These are phyloP conservation scores for Tripterygium wilfordii DNA, from an alignment of 177 flowering plant species.

Conservation along the genomic window DNA sequence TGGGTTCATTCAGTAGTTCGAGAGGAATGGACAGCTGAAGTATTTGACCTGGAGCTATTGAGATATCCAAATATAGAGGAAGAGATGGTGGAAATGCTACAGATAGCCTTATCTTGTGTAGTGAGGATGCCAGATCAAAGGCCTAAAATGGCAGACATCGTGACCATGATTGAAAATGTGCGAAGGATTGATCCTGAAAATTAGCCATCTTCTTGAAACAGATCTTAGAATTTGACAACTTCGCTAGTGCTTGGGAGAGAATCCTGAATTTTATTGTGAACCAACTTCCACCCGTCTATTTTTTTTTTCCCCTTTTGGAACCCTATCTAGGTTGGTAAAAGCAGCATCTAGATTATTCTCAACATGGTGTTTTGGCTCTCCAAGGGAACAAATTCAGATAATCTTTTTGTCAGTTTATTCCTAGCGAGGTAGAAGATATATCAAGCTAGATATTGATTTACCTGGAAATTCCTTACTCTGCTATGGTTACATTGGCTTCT, in stretches of 20 bases:
- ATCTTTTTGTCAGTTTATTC: constrained; percentile 3
- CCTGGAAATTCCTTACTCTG: too few species aligned
- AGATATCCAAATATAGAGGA: constrained; percentile 85
- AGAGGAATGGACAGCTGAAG: constrained; percentile 99
- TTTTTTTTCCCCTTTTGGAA: neutral
- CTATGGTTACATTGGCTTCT: too few species aligned
- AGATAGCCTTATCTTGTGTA: constrained; percentile 85
- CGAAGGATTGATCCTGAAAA: constrained; percentile 32
- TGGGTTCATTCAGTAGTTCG: constrained; percentile 98
- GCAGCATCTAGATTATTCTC: too few species aligned
- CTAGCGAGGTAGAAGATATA: neutral
- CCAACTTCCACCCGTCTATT: constrained; percentile 3
- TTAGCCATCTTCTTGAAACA: constrained; percentile 32
- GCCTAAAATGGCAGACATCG: constrained; percentile 77
- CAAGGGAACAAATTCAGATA: neutral
- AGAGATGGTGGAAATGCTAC: constrained; percentile 92
- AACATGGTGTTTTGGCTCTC: constrained; percentile 1
- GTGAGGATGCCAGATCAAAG: constrained; percentile 74
- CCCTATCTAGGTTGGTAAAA: neutral
- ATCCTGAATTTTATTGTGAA: constrained; percentile 6
- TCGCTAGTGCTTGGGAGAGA: constrained; percentile 12
- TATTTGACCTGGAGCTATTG: constrained; percentile 83
- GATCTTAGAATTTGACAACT: constrained; percentile 37
- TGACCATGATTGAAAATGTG: constrained; percentile 71
- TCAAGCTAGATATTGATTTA: neutral